phyloP scores from a whole-genome alignment of 352 stramenopile species.

The Blastocystis sp. region DNA sequence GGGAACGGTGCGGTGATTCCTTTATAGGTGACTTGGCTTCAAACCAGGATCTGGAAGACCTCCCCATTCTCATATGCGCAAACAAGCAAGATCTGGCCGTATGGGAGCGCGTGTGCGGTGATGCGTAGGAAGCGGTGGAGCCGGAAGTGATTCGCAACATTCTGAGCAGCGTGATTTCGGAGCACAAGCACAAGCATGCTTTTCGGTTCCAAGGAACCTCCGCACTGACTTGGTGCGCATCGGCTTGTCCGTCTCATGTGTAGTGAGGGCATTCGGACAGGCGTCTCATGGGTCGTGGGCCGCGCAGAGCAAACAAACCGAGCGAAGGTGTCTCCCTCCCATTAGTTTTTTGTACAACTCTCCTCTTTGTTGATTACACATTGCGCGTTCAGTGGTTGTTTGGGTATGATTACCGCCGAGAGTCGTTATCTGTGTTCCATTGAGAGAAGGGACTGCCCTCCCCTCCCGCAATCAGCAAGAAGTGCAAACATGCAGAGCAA shows the following conservation, averaged over 20 bases:
- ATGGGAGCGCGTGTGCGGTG: neutral
- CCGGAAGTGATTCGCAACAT: constrained; percentile 73
- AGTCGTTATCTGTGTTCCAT: neutral
- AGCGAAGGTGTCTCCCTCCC: constrained; percentile 31
- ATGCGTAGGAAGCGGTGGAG: constrained; percentile 64
- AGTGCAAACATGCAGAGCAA: too few relatives aligned
- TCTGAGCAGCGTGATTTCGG: constrained; percentile 58
- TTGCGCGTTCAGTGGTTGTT: neutral
- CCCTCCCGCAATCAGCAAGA: too few relatives aligned
- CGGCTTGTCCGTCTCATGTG: neutral
- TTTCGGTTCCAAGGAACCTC: constrained; percentile 62
- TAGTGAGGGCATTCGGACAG: constrained; percentile 66
- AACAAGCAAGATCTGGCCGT: constrained; percentile 84
- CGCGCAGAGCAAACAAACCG: constrained; percentile 62
- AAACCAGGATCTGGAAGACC: constrained; percentile 81
- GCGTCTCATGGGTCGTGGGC: constrained; percentile 49
- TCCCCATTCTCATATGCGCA: constrained; percentile 82
- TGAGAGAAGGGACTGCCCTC: too few relatives aligned
- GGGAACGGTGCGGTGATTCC: too few relatives aligned
- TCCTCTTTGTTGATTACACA: constrained; percentile 45
- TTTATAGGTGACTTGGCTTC: neutral
- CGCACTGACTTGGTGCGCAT: constrained; percentile 49
- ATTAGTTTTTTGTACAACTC: neutral
- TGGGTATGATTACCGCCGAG: neutral
- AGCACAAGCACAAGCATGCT: constrained; percentile 68